Percentiles rank a stretch among this genome's conserved stretches.
Conservation (phyloP, 148 eudicot species). For the Camellia japonica region DNA sequence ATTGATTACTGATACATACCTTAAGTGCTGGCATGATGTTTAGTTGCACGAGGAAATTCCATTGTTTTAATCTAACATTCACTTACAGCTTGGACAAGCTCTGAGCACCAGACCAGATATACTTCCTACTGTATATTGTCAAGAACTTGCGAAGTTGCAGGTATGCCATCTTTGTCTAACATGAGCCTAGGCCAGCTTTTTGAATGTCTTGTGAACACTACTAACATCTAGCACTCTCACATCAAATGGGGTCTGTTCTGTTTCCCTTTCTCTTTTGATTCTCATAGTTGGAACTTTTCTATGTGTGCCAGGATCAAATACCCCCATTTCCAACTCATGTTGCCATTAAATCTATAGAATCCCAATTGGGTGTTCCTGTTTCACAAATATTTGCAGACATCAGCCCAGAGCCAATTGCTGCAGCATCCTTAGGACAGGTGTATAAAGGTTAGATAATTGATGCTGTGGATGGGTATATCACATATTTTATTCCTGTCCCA, state of each 20-base stretch:
- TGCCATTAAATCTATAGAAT: constrained; percentile 83
- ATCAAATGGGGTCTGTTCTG: neutral
- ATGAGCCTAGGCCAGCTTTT: neutral
- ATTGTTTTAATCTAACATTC: constrained; percentile 6
- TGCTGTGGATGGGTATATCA: constrained; percentile 1
- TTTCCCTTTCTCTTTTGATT: constrained; percentile 11
- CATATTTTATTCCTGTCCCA: neutral
- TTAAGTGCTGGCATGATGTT: neutral
- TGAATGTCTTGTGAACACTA: neutral
- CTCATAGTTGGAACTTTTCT: constrained; percentile 3
- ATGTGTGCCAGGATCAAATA: constrained; percentile 74
- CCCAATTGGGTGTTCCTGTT: constrained; percentile 77
- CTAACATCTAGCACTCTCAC: neutral
- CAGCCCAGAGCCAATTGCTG: constrained; percentile 86
- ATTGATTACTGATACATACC: neutral
- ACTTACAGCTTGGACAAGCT: constrained; percentile 91
- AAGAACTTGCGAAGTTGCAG: constrained; percentile 93
- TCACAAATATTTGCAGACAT: constrained; percentile 91
- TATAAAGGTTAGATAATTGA: constrained; percentile 72
- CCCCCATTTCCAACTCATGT: constrained; percentile 84
- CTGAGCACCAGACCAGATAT: constrained; percentile 98
- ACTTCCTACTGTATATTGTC: constrained; percentile 77
- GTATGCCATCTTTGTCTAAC: constrained; percentile 31
- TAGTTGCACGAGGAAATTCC: neutral
- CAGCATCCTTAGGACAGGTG: constrained; percentile 98